Base-by-base conservation (phyloP, 768 basidiomycete species). In the Trametes villosa region DNA sequence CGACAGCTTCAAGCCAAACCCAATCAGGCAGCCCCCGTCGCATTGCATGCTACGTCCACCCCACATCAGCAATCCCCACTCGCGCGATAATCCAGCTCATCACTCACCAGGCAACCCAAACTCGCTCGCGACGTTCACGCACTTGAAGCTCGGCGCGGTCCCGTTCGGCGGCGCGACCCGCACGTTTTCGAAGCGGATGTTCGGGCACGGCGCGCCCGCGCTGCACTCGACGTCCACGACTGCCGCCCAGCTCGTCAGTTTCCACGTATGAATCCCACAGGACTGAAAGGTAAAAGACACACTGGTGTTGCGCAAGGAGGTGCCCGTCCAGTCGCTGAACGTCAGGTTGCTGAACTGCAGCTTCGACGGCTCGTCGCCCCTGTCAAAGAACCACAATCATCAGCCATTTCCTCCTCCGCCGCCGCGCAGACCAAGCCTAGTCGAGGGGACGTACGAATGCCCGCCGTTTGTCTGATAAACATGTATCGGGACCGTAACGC, bases 191-290 rank as follows among this genome's bases (percentile, higher is more conserved):
- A 84, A 84, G 0, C 66, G 65, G 24, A 84, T 77, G 48, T 78
- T 69, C 13, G 74, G 70, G 60, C 83, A 84, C n/a, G 77, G 78
- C 30, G 71, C 81, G 0, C 77, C 79, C 0, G 79, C 61, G 63
- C 80, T 83, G 70, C 84, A 84, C 62, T 79, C 78, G 31, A 86
- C 72, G 60, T 81, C 78, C 26, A 83, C 75, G 42, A 83, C 82
- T 82, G 60, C 22, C 31, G 22, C 20, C 9, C 9, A 4, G 31
- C 31, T 27, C 30, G 46, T 30, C 18, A 30, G 31, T 20, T 4
- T 20, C 22, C 47, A 34, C 18, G 46, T 34, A 20, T 6, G 13
- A 34, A 17, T 20, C 15, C 4, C 2, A 11, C 31, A 24, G 33
- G n/a, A 53, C 9, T 12, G 9, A 15, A 38, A 3, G 30, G 11